Conservation (phyloP, 192 early-diverging fungal genomes). For the Coemansia sp. region DNA sequence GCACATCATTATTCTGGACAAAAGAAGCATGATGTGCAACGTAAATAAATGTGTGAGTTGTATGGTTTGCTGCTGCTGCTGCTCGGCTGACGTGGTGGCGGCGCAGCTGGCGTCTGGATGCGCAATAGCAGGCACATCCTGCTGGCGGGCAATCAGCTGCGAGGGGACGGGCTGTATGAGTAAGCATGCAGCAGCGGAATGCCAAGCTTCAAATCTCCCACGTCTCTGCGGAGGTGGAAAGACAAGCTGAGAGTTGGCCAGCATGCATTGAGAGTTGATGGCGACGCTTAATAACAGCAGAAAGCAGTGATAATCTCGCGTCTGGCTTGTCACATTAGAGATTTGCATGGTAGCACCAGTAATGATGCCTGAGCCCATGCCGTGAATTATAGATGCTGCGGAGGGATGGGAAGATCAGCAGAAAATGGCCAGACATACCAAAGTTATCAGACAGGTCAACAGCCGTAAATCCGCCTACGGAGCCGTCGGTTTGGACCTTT, state of each 20-base stretch:
- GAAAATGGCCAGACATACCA: conserved; percentile 25
- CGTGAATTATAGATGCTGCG: background rate
- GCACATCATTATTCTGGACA: background rate
- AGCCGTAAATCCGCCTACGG: conserved; percentile 42
- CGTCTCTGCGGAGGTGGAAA: background rate
- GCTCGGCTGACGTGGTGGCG: background rate
- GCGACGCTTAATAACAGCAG: background rate
- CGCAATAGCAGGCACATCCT: background rate
- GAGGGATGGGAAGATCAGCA: conserved; percentile 1
- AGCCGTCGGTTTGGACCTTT: conserved; percentile 47
- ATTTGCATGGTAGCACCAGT: background rate
- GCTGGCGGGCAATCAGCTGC: background rate
- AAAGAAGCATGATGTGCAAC: background rate
- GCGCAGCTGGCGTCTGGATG: background rate
- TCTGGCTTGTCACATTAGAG: background rate
- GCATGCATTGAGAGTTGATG: background rate
- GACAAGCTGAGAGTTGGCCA: background rate
- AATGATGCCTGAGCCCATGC: background rate
- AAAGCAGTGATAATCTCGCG: background rate
- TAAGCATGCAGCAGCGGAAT: background rate
- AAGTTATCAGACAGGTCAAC: conserved; percentile 49
- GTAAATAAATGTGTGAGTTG: too few relatives aligned
- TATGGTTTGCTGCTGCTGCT: background rate
- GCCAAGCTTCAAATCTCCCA: background rate
- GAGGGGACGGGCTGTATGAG: background rate